Percentiles rank a stretch among this genome's conserved stretches.
Conservation (phyloP, 306 rosid genomes). For the Cucumis melo region DNA sequence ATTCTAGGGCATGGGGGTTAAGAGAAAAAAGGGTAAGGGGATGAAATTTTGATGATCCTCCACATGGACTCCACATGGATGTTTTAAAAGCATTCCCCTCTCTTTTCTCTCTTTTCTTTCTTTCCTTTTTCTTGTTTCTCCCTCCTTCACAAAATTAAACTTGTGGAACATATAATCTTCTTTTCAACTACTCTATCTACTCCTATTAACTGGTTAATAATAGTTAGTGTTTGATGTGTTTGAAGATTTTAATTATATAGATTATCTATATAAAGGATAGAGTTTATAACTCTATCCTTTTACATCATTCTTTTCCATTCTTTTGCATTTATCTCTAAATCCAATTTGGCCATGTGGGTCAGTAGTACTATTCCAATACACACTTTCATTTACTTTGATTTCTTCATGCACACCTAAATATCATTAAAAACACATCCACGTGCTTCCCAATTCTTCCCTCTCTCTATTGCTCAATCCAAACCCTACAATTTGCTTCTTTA, state of each 20-base stretch:
- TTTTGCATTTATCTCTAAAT: neutral
- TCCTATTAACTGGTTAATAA: too few relatives aligned
- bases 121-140: too few relatives aligned
- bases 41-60: slow-evolving; percentile 8
- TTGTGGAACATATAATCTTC: too few relatives aligned
- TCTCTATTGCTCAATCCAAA: neutral
- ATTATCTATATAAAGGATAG: too few relatives aligned
- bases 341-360: neutral
- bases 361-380: neutral
- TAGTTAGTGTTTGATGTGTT: too few relatives aligned
- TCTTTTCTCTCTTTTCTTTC: neutral
- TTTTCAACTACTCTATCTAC: too few relatives aligned
- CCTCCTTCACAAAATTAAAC: too few relatives aligned
- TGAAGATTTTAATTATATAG: too few relatives aligned
- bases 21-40: slow-evolving; percentile 14
- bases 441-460: neutral
- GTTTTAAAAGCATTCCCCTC: slow-evolving; percentile 24
- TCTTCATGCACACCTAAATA: neutral
- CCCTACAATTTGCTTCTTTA: neutral
- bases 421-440: neutral
- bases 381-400: neutral
- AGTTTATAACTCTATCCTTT: neutral
- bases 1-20: slow-evolving; percentile 35
- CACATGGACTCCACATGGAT: slow-evolving; percentile 68
- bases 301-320: neutral